Evolutionary conservation across 345 rosid species (phyloP).

Genomic region (Eucalyptus virginea): DNA sequence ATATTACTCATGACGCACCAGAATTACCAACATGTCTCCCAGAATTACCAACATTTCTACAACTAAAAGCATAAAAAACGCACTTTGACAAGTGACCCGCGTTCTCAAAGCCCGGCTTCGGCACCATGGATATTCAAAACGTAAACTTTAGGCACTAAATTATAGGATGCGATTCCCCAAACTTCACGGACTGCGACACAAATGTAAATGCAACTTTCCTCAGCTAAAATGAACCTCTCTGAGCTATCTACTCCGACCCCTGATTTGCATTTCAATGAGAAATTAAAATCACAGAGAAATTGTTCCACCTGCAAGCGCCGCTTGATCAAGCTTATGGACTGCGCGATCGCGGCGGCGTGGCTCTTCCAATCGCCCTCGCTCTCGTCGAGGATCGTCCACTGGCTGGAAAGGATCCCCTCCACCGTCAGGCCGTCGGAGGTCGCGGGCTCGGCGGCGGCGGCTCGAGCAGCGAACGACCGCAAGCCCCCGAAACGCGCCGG

Average conservation of each 20-base stretch:
- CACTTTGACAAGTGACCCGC: neutral
- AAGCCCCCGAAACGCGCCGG: neutral
- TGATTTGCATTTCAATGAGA: neutral
- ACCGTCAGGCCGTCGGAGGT: constrained; percentile 83
- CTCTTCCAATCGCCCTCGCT: constrained; percentile 85
- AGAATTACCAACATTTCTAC: neutral
- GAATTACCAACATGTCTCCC: neutral
- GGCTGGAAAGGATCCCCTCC: constrained; percentile 56
- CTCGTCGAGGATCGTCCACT: constrained; percentile 76
- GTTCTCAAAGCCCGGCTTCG: neutral
- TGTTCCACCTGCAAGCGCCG: constrained; percentile 67
- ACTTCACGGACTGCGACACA: neutral
- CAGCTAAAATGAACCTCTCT: neutral
- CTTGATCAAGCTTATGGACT: constrained; percentile 85
- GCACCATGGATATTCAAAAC: neutral
- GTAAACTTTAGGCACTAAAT: neutral
- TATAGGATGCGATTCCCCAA: neutral
- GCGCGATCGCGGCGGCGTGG: constrained; percentile 87
- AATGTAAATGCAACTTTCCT: neutral
- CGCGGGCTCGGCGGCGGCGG: constrained; percentile 36
- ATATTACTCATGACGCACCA: neutral
- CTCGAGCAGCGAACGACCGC: constrained; percentile 30
- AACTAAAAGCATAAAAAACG: neutral
- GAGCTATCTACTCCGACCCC: neutral
- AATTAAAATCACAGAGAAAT: neutral